Evolutionary conservation across 202 grass and related monocot species (phyloP), one percentile per base, ranked within the genome.

Genomic region (Eragrostis tef): DNA sequence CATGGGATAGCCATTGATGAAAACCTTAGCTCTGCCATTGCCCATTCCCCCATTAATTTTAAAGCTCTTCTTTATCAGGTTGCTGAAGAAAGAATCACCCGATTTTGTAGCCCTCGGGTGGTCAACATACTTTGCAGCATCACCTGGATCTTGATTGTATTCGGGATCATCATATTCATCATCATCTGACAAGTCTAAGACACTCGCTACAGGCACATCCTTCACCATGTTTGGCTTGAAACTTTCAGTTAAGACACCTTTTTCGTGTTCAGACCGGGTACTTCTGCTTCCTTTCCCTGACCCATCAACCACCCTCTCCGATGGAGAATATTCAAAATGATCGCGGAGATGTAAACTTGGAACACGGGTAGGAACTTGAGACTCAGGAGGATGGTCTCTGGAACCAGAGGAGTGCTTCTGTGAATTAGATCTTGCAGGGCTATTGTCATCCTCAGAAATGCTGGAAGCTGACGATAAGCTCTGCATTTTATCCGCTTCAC

Each of bases 291-390:
- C 93, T 71, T 86, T 90, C 61, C 88, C 86, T 70, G 83, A 84
- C 44, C 83, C 86, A 88, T 93, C 83, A 84, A 88, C 70, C 50
- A 85, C 74, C 70, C 80, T 99, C 83, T 93, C 96, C 9, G 90
- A 81, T 2, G 81, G 79, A 3, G 80, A 92, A 68, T 96, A 90
- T 64, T 80, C 91, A 62, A 99, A 94, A 88, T 96, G 91, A 31
- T 99, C 89, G 2, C 80, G 85, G 49, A 90, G 80, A 45, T 89
- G 96, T 74, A 99, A 92, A 88, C 96, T 96, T 27, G 96, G 91
- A 78, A 99, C 83, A 81, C 89, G 54, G 19, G 81, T 70, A 49
- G 56, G 73, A 25, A 77, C 68, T 77, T 87, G 77, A 72, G 84
- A 56, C 51, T 83, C 89, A 56, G 76, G 60, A 81, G 70, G 92